phyloP scores from a whole-genome alignment of 2,329 filamentous ascomycete genomes.

The Clarireedia sp. region DNA sequence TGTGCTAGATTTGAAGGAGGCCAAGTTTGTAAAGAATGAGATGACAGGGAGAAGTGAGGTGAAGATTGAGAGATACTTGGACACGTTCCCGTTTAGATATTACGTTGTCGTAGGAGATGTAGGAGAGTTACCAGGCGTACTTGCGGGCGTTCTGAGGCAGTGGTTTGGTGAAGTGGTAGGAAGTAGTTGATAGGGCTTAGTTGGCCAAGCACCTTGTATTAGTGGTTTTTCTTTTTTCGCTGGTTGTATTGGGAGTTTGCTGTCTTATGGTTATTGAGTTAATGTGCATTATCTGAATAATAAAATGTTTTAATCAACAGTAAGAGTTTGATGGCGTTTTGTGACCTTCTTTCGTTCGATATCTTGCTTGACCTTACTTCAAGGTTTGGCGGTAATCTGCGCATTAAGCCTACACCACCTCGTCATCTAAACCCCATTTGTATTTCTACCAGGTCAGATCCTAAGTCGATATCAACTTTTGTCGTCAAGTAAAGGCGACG shows the following conservation, averaged over 20 bases:
- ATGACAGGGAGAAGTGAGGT: conserved; percentile 53
- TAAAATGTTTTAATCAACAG: neutral
- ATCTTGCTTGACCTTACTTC: no score
- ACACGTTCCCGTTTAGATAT: conserved; percentile 94
- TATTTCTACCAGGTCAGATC: no score
- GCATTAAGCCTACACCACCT: no score
- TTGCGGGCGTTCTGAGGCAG: conserved; percentile 82
- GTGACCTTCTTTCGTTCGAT: no score
- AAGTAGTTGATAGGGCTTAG: neutral
- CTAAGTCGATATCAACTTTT: no score
- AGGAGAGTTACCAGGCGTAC: conserved; percentile 77
- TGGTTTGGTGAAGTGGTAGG: conserved; percentile 73
- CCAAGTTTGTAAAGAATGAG: conserved; percentile 65
- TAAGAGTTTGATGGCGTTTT: no score
- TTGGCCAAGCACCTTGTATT: neutral
- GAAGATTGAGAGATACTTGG: conserved; percentile 83
- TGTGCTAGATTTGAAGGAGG: conserved; percentile 84
- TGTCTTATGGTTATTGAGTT: neutral
- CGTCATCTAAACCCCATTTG: no score
- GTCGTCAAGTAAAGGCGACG: no score
- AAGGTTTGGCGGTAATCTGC: no score
- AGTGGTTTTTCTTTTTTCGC: neutral
- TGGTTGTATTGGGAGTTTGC: neutral
- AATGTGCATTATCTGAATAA: neutral
- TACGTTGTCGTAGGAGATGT: conserved; percentile 93